Evolutionary conservation across 306 rosid species (phyloP).

Genomic region (Sicyos edulis): DNA sequence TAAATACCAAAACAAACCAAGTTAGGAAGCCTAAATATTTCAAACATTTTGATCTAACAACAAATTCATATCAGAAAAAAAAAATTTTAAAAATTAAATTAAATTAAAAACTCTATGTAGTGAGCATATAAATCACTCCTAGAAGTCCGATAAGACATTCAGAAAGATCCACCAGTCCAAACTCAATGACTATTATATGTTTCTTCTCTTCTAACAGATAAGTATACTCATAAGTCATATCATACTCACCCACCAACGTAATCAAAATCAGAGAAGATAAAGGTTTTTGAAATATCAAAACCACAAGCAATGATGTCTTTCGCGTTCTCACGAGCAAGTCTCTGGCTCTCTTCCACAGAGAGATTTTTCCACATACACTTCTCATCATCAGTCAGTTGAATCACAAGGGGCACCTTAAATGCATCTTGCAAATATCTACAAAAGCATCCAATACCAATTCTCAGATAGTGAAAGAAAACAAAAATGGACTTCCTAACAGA

Average conservation of each 20-base stretch:
- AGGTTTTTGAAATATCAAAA: conserved; percentile 73
- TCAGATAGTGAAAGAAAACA: neutral
- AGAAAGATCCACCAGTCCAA: neutral
- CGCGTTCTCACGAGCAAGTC: conserved; percentile 87
- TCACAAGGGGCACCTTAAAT: conserved; percentile 88
- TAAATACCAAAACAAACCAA: conserved; percentile 10
- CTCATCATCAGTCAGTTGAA: conserved; percentile 94
- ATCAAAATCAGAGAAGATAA: conserved; percentile 72
- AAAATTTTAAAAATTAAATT: neutral
- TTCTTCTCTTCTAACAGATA: neutral
- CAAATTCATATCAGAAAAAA: neutral
- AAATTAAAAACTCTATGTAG: neutral
- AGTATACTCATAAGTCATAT: neutral
- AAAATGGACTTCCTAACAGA: neutral
- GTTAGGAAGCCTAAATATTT: neutral
- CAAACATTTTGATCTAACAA: neutral
- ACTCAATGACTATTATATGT: neutral
- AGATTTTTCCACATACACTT: conserved; percentile 86
- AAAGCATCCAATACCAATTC: conserved; percentile 12
- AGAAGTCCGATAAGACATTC: neutral
- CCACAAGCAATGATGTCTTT: conserved; percentile 98
- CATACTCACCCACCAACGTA: conserved; percentile 77
- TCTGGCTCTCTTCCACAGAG: conserved; percentile 62
- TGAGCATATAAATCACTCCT: neutral
- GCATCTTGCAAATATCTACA: conserved; percentile 91